Base-by-base conservation (phyloP, 352 stramenopile species). In the Blastocystis sp. region DNA sequence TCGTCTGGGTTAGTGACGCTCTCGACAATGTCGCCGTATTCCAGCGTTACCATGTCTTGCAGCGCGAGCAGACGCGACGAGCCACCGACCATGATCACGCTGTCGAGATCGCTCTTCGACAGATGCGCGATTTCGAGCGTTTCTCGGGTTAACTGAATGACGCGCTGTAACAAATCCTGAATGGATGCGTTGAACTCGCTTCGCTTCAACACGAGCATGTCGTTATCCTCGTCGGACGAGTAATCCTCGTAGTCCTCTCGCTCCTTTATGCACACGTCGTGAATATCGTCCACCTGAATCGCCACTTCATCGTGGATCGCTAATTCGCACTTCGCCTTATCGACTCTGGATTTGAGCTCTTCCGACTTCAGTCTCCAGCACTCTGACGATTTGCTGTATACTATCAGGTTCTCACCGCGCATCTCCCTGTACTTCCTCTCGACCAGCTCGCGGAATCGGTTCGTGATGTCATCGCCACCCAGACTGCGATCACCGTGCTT, bases 401-500 rank as follows among this genome's bases (percentile, higher is more conserved):
- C 10, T 35, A 78, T 78, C 3, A 78, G 66, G 13, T 37, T 37
- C 66, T 60, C 16, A 4, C 51, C 10, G 29, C 21, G 33, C 26
- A 31, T 6, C 24, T 78, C 66, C 29, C 61, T 16, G 29, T 35
- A 78, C 16, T 59, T 60, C 37, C 29, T 4, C 12, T 60, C 31
- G 6, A 78, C 37, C 4, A 55, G 35, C 6, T 55, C 37, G 16
- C 12, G 6, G 35, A 78, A 60, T 3, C 6, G 10, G 33, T 82
- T 82, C 82, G 94, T 93, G 67, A 95, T 93, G 90, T 95, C 95
- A 90, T 97, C 93, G 90, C 95, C 95, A 81, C 95, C 95, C 61
- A 97, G 91, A 90, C 96, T 94, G 13, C 94, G 96, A 90, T 97
- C 94, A 45, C 94, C 94, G 50, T 90, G 92, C 12, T 94, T 97